Evolutionary conservation across 192 early-diverging fungal genomes (phyloP), one percentile per base, ranked within the genome.

Genomic region (Phycomyces nitens): DNA sequence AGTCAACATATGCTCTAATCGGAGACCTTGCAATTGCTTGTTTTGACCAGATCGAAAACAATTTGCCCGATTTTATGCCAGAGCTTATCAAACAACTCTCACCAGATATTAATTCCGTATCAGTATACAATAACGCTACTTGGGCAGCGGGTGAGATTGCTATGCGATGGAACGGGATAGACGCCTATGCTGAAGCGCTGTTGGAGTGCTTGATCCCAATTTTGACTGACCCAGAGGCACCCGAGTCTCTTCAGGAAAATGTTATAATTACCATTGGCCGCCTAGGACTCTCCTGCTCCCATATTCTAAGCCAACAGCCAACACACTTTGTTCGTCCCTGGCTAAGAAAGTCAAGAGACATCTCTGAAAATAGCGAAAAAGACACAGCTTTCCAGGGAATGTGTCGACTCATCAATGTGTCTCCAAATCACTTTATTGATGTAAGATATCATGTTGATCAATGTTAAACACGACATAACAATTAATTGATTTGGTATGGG

Each of bases 71-170:
- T 0, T 53, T 63, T 7, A 53, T 63, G 52, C 52, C 62, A 0
- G 52, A 54, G 42, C 5, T 63, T 18, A 18, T 54, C 15, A 27
- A 39, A 38, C 50, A 63, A 10, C 20, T 63, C 5, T 34, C 29
- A 3, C 52, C 34, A 15, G 40, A 43, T 12, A 39, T 53, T 24
- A 18, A 21, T 3, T 18, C 50, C 9, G 51, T 54, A 21, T 63
- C 52, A 9, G 94, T 93, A 38, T 92, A 90, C 78, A 99, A 98
- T 77, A 99, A 99, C 70, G 98, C 96, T 8, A 85, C 92, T 18
- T 99, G 98, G 98, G 89, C 95, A 14, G 87, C 85, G 5, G 98
- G 96, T 42, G 98, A 99, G 82, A 92, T 99, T 69, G 89, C 95
- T 15, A 70, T 98, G 22, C 87, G 96, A 75, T 82, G 79, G n/a